A percentile compares a stretch with the other conserved stretches of the same genome.
Evolutionary conservation across 2,329 filamentous ascomycete species (phyloP).

Genomic region (Epichloe typhina): DNA sequence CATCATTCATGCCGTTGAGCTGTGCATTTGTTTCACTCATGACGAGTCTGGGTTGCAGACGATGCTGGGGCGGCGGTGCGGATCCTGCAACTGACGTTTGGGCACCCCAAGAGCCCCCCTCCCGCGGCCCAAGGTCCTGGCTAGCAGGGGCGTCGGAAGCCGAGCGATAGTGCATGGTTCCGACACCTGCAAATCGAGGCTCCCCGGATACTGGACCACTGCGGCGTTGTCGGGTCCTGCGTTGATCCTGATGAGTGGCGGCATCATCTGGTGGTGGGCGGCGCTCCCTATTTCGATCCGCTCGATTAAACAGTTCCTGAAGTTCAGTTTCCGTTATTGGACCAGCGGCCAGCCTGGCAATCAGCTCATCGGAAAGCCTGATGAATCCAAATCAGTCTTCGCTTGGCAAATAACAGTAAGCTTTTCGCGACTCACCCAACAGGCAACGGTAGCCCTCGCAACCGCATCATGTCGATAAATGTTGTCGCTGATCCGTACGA

Average conservation of each 20-base stretch:
- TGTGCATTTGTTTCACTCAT: background rate
- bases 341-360: slow-evolving; percentile 8
- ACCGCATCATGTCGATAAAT: slow-evolving; percentile 20
- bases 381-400: background rate
- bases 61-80: background rate
- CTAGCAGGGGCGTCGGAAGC: background rate
- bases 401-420: background rate
- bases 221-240: slow-evolving; percentile 17
- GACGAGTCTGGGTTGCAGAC: background rate
- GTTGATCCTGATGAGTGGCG: slow-evolving; percentile 14
- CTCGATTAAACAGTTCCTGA: slow-evolving; percentile 7
- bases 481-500: slow-evolving; percentile 11
- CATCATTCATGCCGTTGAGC: background rate
- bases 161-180: background rate
- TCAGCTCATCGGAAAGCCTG: slow-evolving; percentile 11
- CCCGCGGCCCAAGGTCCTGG: background rate
- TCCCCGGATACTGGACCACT: slow-evolving; percentile 5
- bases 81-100: background rate
- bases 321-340: slow-evolving; percentile 8
- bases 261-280: slow-evolving; percentile 17
- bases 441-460: slow-evolving; percentile 12
- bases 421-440: slow-evolving; percentile 9
- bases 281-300: slow-evolving; percentile 9
- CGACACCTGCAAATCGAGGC: background rate
- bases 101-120: background rate